Conservation (phyloP, 140 eudicot species). For the Erigeron philadelphicus region DNA sequence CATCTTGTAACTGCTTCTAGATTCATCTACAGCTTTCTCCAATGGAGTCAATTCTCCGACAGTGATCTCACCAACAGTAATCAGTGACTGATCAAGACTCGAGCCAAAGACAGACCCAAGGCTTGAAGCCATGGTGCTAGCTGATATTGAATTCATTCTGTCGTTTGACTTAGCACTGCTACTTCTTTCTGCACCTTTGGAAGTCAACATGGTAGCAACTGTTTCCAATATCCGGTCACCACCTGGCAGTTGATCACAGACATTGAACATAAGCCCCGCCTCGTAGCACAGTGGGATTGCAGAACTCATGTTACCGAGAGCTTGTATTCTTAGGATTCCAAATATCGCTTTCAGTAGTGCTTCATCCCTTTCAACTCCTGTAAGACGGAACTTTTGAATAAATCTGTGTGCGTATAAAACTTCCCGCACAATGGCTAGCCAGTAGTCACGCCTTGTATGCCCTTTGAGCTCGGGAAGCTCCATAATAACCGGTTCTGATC, state of each 20-base stretch:
- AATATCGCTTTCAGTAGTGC: slow-evolving; percentile 70
- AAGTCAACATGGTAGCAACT: slow-evolving; percentile 55
- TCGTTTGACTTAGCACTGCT: slow-evolving; percentile 28
- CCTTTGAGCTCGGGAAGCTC: slow-evolving; percentile 99
- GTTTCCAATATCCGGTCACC: slow-evolving; percentile 79
- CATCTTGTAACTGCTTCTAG: slow-evolving; percentile 67
- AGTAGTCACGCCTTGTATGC: slow-evolving; percentile 83
- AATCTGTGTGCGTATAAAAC: slow-evolving; percentile 64
- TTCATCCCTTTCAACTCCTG: slow-evolving; percentile 65
- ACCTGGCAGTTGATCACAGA: slow-evolving; percentile 88
- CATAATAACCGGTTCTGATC: slow-evolving; percentile 80
- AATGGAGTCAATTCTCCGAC: slow-evolving; percentile 80
- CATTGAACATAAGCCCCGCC: slow-evolving; percentile 77
- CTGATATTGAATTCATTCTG: slow-evolving; percentile 62
- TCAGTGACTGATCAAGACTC: slow-evolving; percentile 30
- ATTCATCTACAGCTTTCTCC: slow-evolving; percentile 74
- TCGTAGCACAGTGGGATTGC: slow-evolving; percentile 47
- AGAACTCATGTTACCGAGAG: slow-evolving; percentile 55
- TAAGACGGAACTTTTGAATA: slow-evolving; percentile 49
- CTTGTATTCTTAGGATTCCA: slow-evolving; percentile 81
- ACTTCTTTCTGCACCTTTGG: slow-evolving; percentile 39
- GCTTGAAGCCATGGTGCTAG: slow-evolving; percentile 60
- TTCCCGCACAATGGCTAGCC: slow-evolving; percentile 86
- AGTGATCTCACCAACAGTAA: slow-evolving; percentile 68
- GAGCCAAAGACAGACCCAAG: slow-evolving; percentile 63